Percentiles rank a stretch among this genome's conserved stretches.
These are phyloP conservation scores for Talaromyces rugulosus DNA, from an alignment of 2,329 filamentous ascomycete genomes.

Conservation along the genomic window DNA sequence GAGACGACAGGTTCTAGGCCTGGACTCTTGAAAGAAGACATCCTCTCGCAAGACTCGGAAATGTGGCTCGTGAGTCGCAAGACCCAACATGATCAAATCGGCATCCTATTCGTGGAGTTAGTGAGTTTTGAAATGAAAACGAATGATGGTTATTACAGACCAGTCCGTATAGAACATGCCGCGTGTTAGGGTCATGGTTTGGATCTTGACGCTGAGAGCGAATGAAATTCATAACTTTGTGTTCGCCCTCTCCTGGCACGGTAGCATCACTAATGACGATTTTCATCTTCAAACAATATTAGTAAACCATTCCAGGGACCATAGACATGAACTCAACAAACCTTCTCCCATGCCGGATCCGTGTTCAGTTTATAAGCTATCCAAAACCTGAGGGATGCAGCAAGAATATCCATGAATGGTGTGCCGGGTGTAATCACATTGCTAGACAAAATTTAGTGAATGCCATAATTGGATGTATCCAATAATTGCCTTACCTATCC, in stretches of 20 bases:
- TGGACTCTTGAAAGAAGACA: slow-evolving; percentile 87
- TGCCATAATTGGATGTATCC: not conserved
- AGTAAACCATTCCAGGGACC: slow-evolving; percentile 17
- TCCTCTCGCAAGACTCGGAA: slow-evolving; percentile 96
- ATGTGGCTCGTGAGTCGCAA: slow-evolving; percentile 95
- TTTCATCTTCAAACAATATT: slow-evolving; percentile 58
- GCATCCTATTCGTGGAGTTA: slow-evolving; percentile 58
- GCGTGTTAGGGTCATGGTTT: slow-evolving; percentile 92
- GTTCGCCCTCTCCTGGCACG: slow-evolving; percentile 94
- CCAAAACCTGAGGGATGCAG: slow-evolving; percentile 89
- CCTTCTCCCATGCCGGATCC: slow-evolving; percentile 87
- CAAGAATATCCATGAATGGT: slow-evolving; percentile 96
- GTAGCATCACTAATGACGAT: slow-evolving; percentile 98
- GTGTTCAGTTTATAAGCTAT: slow-evolving; percentile 96
- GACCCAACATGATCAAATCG: slow-evolving; percentile 96
- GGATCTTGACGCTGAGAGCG: slow-evolving; percentile 87
- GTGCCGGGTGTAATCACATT: slow-evolving; percentile 91
- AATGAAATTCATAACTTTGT: slow-evolving; percentile 99
- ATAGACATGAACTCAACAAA: slow-evolving; percentile 18
- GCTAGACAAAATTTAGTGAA: slow-evolving; percentile 30
- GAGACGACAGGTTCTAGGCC: slow-evolving; percentile 74
- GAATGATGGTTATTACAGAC: slow-evolving; percentile 22
- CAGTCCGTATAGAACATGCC: slow-evolving; percentile 95
- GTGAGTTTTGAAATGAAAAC: slow-evolving; percentile 1
- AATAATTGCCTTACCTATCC: slow-evolving; percentile 48